Base-by-base conservation (phyloP, 208 protist genomes). In the Leishmania tropica region DNA sequence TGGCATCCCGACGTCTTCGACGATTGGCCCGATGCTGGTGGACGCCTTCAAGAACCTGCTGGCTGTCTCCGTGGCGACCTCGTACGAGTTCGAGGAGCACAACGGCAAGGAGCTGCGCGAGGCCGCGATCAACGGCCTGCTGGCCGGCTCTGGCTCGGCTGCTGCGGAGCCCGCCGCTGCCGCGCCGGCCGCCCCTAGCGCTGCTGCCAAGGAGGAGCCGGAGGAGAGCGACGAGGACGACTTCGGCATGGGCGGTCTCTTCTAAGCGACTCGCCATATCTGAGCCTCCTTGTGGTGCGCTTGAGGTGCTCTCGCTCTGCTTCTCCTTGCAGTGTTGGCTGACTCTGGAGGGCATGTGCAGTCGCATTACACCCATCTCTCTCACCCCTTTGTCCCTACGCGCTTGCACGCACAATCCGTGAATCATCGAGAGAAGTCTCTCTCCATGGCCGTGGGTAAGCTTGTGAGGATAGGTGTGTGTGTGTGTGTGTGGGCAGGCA, bases 21-120 rank as follows among this genome's bases (percentile, higher is more conserved):
- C 99, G 42, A 87, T 99, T 64, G 98, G 98, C 80, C 97, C 99
- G 91, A 88, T 97, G 80, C 75, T 99, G 67, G 83, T 98, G 85
- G 97, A 99, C 89, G 98, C 91, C 77, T 99, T 99, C 98, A 99
- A 99, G 94, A 99, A 98, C 81, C 78, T 99, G 48, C 84, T 99
- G n/a, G 94, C 98, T 53, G 89, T 99, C 53, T 96, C 97, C 53
- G 76, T 99, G 78, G 98, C 84, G 60, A 99, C 99, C 37, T 94
- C 95, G 35, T 98, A 98, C 95, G 97, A 97, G 65, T 98, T 98
- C 92, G 88, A 94, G 67, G 89, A 94, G 83, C 90, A 87, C 80
- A 88, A 95, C 85, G 88, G 88, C 77, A 94, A 90, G 83, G 89
- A 97, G 84, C 89, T 99, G 83, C 95, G 98, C 84, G 93, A 98